A percentile compares a stretch with the other conserved stretches of the same genome.
Evolutionary conservation across 768 basidiomycete genomes (phyloP).

Genomic region (Leccinellum albellum): DNA sequence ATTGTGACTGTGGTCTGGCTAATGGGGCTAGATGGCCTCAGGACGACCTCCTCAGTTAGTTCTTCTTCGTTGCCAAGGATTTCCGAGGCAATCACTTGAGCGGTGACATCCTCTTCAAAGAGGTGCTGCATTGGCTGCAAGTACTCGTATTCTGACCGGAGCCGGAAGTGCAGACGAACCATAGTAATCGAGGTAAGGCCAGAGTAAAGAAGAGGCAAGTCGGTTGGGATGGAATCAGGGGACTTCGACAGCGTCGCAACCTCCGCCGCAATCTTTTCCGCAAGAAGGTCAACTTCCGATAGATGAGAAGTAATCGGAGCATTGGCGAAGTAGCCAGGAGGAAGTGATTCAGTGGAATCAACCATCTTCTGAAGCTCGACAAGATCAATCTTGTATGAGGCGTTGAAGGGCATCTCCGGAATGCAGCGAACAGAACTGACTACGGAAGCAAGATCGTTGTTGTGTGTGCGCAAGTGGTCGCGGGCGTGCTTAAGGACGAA

Average conservation of each 20-base stretch:
- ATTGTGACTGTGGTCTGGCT: slow-evolving; percentile 19
- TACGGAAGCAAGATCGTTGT: slow-evolving; percentile 7
- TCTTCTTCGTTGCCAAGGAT: slow-evolving; percentile 24
- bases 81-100: slow-evolving; percentile 27
- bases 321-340: slow-evolving; percentile 4
- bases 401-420: slow-evolving; percentile 13
- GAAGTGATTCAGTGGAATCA: slow-evolving; percentile 5
- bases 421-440: slow-evolving; percentile 10
- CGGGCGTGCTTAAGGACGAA: slow-evolving; percentile 12
- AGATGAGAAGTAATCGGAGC: slow-evolving; percentile 6
- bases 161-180: slow-evolving; percentile 30
- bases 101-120: slow-evolving; percentile 30
- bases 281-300: slow-evolving; percentile 24
- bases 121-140: slow-evolving; percentile 24
- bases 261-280: slow-evolving; percentile 33
- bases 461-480: slow-evolving; percentile 7
- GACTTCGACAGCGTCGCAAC: slow-evolving; percentile 28
- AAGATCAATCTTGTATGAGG: slow-evolving; percentile 17
- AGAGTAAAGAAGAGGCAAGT: slow-evolving; percentile 30
- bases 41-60: slow-evolving; percentile 7
- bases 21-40: slow-evolving; percentile 7
- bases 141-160: slow-evolving; percentile 33
- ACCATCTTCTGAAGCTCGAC: slow-evolving; percentile 9
- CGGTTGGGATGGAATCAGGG: slow-evolving; percentile 23
- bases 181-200: slow-evolving; percentile 31